Evolutionary conservation across 192 early-diverging fungal species (phyloP), one percentile per base, ranked within the genome.

Genomic region (Chytriomyces sp.): DNA sequence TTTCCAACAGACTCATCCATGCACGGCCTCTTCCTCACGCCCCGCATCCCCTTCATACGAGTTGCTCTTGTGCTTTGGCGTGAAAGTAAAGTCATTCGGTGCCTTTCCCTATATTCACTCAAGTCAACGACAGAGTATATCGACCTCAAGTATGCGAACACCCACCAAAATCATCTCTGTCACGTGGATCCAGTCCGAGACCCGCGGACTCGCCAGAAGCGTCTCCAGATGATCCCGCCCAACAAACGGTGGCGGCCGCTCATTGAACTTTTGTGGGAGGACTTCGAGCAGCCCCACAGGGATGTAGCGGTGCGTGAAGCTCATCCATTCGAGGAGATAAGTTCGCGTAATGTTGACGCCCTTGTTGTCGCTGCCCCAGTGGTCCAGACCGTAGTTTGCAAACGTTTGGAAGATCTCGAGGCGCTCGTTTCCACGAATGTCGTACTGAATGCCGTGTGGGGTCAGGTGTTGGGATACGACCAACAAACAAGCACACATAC

Each of bases 201-300:
- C 85, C 52, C 85, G 82, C 22, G 87, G 73, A 53, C 91, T 93
- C 12, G 91, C 94, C 94, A 99, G 91, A 71, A 99, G 79, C 2
- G 96, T 99, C 80, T 99, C 97, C 19, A 96, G 76, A 17, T 98
- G 94, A 70, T 95, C 88, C 33, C 97, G 81, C 7, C 97, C 97
- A 17, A 82, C 73, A 70, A 90, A 99, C 4, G 86, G 79, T 30
- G 92, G 92, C 39, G 96, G 94, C 22, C 97, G 85, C 22, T 96
- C 90, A 72, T 96, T 97, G 74, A 99, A 93, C 66, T 85, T 86
- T 74, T 95, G 94, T 53, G 97, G 97, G 26, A 94, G 78, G 0
- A 91, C 90, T 70, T 99, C 96, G n/a, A 99, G 78, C 8, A 99
- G 54, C 19, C 95, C 96, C 0, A 93, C 90, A 17, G 97, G 97